Percentiles rank a stretch among this genome's conserved stretches.
Evolutionary conservation across 2,329 filamentous ascomycete genomes (phyloP).

Genomic region (Diplocarpon rosae): DNA sequence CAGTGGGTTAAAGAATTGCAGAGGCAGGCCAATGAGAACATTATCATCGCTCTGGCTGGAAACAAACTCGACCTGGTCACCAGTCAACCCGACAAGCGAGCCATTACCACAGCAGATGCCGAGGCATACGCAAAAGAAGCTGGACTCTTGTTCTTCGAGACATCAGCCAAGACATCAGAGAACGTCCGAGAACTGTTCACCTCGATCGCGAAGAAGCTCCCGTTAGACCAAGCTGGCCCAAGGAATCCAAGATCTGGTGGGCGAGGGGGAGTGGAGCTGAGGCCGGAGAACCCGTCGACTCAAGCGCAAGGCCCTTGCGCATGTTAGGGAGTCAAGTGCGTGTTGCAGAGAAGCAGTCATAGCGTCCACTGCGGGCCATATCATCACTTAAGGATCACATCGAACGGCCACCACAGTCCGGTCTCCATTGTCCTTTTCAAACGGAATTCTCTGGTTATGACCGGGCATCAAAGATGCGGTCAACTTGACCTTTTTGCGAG

Average conservation of each 20-base stretch:
- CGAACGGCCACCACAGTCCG: slow-evolving; percentile 10
- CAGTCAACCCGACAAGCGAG: slow-evolving; percentile 91
- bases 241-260: slow-evolving; percentile 63
- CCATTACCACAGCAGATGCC: slow-evolving; percentile 78
- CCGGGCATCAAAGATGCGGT: slow-evolving; percentile 15
- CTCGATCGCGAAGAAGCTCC: slow-evolving; percentile 93
- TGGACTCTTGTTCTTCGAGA: slow-evolving; percentile 94
- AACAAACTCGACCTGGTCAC: slow-evolving; percentile 97
- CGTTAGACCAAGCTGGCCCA: slow-evolving; percentile 90
- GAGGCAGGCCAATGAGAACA: slow-evolving; percentile 98
- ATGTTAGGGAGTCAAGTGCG: slow-evolving; percentile 37
- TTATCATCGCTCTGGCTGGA: slow-evolving; percentile 93
- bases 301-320: slow-evolving; percentile 50
- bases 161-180: slow-evolving; percentile 92
- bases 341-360: slow-evolving; percentile 14
- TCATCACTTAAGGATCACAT: slow-evolving; percentile 9
- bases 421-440: slow-evolving; percentile 13
- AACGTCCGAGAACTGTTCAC: slow-evolving; percentile 96
- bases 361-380: slow-evolving; percentile 7
- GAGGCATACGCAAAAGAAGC: slow-evolving; percentile 93
- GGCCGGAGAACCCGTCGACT: slow-evolving; percentile 42
- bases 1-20: slow-evolving; percentile 99
- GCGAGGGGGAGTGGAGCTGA: slow-evolving; percentile 50
- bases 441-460: slow-evolving; percentile 14
- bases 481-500: slow-evolving; percentile 17